Evolutionary conservation across 257 asterid species (phyloP), one percentile per base, ranked within the genome.

Genomic region (Solanum gandarillasii): DNA sequence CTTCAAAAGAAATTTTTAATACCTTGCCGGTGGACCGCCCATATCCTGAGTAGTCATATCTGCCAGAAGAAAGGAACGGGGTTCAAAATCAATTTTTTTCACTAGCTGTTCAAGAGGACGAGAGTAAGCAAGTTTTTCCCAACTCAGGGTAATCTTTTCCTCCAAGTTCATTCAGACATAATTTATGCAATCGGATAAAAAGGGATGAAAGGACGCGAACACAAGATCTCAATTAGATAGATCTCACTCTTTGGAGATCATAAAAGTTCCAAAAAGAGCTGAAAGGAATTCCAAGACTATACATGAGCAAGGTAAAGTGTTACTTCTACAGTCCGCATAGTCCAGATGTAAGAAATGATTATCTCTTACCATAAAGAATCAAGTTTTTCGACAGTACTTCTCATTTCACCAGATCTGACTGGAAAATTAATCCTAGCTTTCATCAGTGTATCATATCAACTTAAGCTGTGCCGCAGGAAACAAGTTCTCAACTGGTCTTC

Each of bases 11-110:
- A 87, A 55, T 87, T 86, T 72, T 75, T 83, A 96, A 81, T 96
- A 96, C 98, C 99, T 96, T 96, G 87, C 98, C 98, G 14, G 98
- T 93, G 34, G 99, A 96, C 88, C 87, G 94, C 90, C 99, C 99
- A 91, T 96, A 96, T 86, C 99, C 99, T 32, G 99, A 94, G 89
- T 95, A 96, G 88, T 96, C 98, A 91, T 96, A 96, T 90, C 99
- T 96, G 96, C 88, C 43, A 79, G 86, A 83, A 72, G 43, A 48
- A 83, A 87, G 78, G 85, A 82, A 82, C 7, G 0, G 60, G 70
- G 16, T 82, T 29, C 36, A 29, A 48, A 5, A 82, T 46, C 41
- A 82, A 48, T 46, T 27, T 4, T 9, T 9, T 46, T 82, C 29
- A 9, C 2, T 74, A 74, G 48, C 31, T 82, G 41, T 18, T 18